Conservation (phyloP, 176 grass and related monocot genomes). For the Elaeis guineensis region DNA sequence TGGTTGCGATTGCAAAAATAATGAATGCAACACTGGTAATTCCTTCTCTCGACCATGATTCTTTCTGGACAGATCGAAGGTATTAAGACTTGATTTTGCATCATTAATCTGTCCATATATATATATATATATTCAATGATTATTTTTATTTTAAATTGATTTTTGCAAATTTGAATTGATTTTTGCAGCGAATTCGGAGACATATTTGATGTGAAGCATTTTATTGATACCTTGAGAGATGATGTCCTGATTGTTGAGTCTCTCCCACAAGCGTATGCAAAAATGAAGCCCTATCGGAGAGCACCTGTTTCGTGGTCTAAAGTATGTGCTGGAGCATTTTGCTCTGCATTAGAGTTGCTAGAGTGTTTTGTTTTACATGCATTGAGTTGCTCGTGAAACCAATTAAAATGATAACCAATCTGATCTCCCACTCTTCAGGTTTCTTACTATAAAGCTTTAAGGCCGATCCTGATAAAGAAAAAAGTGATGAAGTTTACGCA, state of each 20-base stretch:
- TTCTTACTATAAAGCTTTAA: constrained; percentile 42
- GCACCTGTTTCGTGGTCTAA: constrained; percentile 59
- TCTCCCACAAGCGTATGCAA: constrained; percentile 32
- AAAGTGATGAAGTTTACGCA: constrained; percentile 58
- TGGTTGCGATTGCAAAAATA: constrained; percentile 83
- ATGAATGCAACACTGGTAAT: constrained; percentile 78
- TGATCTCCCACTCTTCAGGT: too few relatives aligned
- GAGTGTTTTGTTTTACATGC: neutral
- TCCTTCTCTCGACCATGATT: constrained; percentile 72
- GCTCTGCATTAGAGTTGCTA: constrained; percentile 15
- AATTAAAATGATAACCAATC: too few relatives aligned
- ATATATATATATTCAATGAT: too few relatives aligned
- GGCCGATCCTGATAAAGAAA: constrained; percentile 28
- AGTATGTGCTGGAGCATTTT: constrained; percentile 14
- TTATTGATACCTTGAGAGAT: constrained; percentile 46
- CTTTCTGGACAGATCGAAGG: constrained; percentile 94
- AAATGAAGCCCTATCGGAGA: constrained; percentile 30
- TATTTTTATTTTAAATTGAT: too few relatives aligned
- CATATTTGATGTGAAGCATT: constrained; percentile 52
- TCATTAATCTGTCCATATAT: too few relatives aligned
- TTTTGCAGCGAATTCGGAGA: constrained; percentile 47
- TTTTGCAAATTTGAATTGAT: too few relatives aligned
- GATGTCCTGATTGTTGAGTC: constrained; percentile 51
- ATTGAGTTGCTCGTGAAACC: too few relatives aligned
- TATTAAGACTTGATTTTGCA: neutral